phyloP scores from a whole-genome alignment of 2,329 filamentous ascomycete genomes.

The Phaeosphaeriaceae sp. region DNA sequence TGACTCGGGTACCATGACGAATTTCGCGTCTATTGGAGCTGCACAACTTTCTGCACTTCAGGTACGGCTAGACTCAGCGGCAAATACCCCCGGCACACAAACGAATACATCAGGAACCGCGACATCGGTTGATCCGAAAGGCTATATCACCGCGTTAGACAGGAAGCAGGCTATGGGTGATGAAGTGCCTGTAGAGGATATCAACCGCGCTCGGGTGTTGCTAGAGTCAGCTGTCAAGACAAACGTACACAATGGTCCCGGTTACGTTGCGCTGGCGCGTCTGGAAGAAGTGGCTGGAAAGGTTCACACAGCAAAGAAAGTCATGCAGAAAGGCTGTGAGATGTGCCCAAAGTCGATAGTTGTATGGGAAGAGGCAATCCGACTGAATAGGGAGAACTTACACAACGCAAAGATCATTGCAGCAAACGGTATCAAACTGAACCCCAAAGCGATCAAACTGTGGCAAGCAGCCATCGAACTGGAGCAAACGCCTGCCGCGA shows the following conservation, averaged over 20 bases:
- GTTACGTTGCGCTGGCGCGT: slow-evolving; percentile 93
- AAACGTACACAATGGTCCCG: slow-evolving; percentile 91
- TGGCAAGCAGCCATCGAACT: slow-evolving; percentile 97
- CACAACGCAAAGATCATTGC: slow-evolving; percentile 96
- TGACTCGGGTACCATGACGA: slow-evolving; percentile 89
- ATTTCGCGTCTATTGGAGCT: slow-evolving; percentile 96
- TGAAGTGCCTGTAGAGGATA: slow-evolving; percentile 82
- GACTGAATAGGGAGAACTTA: slow-evolving; percentile 75
- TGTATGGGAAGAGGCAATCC: slow-evolving; percentile 94
- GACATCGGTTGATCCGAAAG: slow-evolving; percentile 91
- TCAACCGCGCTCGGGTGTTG: slow-evolving; percentile 89
- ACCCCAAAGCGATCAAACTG: slow-evolving; percentile 83
- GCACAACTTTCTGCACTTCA: slow-evolving; percentile 95
- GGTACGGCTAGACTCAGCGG: slow-evolving; percentile 90
- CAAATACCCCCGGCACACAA: slow-evolving; percentile 69
- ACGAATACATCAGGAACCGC: slow-evolving; percentile 75
- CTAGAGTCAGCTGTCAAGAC: slow-evolving; percentile 98
- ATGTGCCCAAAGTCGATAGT: slow-evolving; percentile 94
- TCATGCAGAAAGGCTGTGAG: slow-evolving; percentile 87
- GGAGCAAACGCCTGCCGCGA: slow-evolving; percentile 80
- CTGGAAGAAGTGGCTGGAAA: slow-evolving; percentile 93
- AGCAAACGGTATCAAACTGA: slow-evolving; percentile 89
- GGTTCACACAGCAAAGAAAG: slow-evolving; percentile 83
- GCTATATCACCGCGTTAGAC: slow-evolving; percentile 90
- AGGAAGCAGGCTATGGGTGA: slow-evolving; percentile 80